phyloP scores from a whole-genome alignment of 1,284 basidiomycete species.

The Tetrapyrgos nigripes region DNA sequence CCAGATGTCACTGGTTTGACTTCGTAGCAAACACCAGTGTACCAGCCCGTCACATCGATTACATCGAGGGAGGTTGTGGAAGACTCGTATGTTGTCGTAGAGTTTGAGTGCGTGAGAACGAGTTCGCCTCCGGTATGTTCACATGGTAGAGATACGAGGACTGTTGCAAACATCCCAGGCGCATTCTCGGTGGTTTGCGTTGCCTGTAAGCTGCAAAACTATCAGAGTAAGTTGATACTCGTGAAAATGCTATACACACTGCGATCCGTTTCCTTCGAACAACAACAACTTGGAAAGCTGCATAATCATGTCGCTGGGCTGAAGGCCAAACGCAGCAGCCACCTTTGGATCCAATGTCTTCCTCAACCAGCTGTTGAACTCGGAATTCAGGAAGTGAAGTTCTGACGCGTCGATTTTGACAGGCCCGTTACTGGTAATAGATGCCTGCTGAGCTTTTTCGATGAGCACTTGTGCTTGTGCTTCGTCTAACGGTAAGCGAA shows the following conservation, averaged over 20 bases:
- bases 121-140: conserved; percentile 47
- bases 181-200: conserved; percentile 49
- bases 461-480: conserved; percentile 38
- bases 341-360: conserved; percentile 31
- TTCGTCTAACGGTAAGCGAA: conserved; percentile 45
- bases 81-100: conserved; percentile 38
- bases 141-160: conserved; percentile 51
- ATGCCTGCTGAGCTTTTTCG: conserved; percentile 37
- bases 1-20: conserved; percentile 51
- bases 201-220: too few relatives aligned
- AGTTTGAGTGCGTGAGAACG: conserved; percentile 41
- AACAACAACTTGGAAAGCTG: conserved; percentile 53
- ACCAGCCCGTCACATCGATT: conserved; percentile 52
- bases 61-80: conserved; percentile 30
- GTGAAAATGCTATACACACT: too few relatives aligned
- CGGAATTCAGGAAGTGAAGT: conserved; percentile 40
- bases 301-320: conserved; percentile 28
- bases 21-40: conserved; percentile 52
- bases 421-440: conserved; percentile 48
- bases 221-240: too few relatives aligned
- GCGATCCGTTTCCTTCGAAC: too few relatives aligned
- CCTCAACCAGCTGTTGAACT: conserved; percentile 38
- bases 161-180: conserved; percentile 51
- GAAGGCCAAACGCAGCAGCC: conserved; percentile 40
- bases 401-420: conserved; percentile 45